These are phyloP conservation scores for Phytophthora multivora DNA, from an alignment of 352 stramenopile genomes.

Conservation along the genomic window DNA sequence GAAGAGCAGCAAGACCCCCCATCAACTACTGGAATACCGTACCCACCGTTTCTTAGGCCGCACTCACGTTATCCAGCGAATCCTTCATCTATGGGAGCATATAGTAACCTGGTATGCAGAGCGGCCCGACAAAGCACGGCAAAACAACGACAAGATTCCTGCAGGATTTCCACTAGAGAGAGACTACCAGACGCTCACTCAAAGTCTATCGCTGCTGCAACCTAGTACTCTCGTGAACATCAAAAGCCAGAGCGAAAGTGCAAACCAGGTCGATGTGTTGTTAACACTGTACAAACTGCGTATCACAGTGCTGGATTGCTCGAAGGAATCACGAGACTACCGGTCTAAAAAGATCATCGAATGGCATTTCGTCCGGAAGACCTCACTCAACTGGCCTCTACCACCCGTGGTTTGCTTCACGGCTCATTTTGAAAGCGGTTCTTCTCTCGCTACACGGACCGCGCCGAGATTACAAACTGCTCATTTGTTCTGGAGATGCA, in stretches of 20 bases:
- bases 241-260: background rate
- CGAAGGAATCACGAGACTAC: slow-evolving; percentile 10
- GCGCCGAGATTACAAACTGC: slow-evolving; percentile 3
- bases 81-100: slow-evolving; percentile 6
- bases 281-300: slow-evolving; percentile 8
- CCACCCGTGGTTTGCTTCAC: background rate
- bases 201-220: background rate
- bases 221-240: slow-evolving; percentile 2
- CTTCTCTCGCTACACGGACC: slow-evolving; percentile 10
- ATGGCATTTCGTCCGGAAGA: slow-evolving; percentile 8
- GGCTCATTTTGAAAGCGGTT: background rate
- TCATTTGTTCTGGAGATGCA: slow-evolving; percentile 11
- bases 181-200: slow-evolving; percentile 3
- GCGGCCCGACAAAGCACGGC: background rate
- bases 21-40: slow-evolving; percentile 3
- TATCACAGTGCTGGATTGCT: slow-evolving; percentile 6
- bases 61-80: slow-evolving; percentile 2
- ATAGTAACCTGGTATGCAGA: slow-evolving; percentile 6
- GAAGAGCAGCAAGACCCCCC: slow-evolving; percentile 4
- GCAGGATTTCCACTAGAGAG: background rate
- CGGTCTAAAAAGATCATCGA: background rate
- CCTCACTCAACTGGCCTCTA: slow-evolving; percentile 1
- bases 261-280: slow-evolving; percentile 6
- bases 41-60: slow-evolving; percentile 7
- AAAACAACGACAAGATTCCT: background rate